These are phyloP conservation scores for Colletotrichum scovillei DNA, from an alignment of 2,329 filamentous ascomycete genomes.

Conservation along the genomic window DNA sequence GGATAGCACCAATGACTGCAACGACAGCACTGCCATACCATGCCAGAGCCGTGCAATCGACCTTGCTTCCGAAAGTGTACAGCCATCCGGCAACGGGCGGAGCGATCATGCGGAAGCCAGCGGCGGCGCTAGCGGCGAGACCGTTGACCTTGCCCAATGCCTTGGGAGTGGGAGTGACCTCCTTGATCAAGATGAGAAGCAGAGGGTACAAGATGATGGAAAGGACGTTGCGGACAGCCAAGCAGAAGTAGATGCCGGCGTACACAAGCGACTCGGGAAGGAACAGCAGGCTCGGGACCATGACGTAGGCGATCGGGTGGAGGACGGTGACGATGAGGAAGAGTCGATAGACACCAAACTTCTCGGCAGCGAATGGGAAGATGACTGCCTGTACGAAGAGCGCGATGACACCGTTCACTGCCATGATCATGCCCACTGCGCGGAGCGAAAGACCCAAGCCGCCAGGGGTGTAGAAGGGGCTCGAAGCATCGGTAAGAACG, in stretches of 20 bases:
- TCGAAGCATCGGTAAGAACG: constrained; percentile 46
- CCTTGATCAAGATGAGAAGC: constrained; percentile 75
- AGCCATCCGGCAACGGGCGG: constrained; percentile 73
- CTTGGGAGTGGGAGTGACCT: constrained; percentile 67
- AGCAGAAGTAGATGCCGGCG: constrained; percentile 68
- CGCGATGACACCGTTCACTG: constrained; percentile 68
- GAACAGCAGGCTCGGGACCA: constrained; percentile 69
- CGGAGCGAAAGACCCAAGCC: constrained; percentile 73
- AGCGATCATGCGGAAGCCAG: constrained; percentile 74
- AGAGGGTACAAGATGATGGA: constrained; percentile 75
- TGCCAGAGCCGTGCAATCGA: constrained; percentile 69
- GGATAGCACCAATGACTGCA: constrained; percentile 66
- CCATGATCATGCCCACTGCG: constrained; percentile 71
- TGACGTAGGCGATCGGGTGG: constrained; percentile 70
- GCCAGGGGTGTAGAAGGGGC: constrained; percentile 67
- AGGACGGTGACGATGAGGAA: constrained; percentile 69
- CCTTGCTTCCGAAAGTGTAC: constrained; percentile 68
- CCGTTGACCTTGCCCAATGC: constrained; percentile 75
- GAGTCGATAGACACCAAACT: constrained; percentile 68
- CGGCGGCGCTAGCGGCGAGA: constrained; percentile 72
- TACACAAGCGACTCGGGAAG: constrained; percentile 64
- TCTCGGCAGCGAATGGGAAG: constrained; percentile 70
- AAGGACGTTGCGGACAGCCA: constrained; percentile 69
- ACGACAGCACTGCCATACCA: constrained; percentile 72
- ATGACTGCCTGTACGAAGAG: constrained; percentile 69